These are phyloP conservation scores for Alternaria sp. DNA, from an alignment of 2,329 filamentous ascomycete species.

Conservation along the genomic window DNA sequence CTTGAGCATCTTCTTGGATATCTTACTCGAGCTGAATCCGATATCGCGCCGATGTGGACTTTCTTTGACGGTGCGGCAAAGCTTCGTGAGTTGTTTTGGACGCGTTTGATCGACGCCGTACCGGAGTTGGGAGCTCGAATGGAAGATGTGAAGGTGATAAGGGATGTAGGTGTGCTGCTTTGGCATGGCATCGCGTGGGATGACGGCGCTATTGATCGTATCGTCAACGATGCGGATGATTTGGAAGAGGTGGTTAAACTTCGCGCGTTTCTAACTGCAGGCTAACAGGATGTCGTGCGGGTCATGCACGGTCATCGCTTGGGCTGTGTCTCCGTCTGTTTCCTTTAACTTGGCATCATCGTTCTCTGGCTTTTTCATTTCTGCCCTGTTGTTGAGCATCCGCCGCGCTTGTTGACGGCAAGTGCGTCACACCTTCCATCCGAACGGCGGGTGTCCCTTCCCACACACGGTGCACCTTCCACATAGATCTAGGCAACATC, in stretches of 20 bases:
- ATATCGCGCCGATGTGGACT: constrained; percentile 19
- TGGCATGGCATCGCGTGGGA: constrained; percentile 73
- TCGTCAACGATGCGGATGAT: constrained; percentile 63
- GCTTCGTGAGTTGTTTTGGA: constrained; percentile 63
- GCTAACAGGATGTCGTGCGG: background rate
- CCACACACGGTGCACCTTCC: constrained; percentile 24
- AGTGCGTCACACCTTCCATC: constrained; percentile 16
- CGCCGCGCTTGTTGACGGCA: background rate
- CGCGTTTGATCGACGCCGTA: constrained; percentile 47
- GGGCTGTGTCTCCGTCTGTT: background rate
- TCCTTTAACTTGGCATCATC: background rate
- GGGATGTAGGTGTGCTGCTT: constrained; percentile 65
- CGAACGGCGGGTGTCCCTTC: constrained; percentile 21
- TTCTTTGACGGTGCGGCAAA: constrained; percentile 58
- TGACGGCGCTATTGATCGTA: constrained; percentile 65
- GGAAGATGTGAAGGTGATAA: constrained; percentile 55
- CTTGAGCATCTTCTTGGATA: constrained; percentile 67
- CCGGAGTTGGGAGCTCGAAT: constrained; percentile 49
- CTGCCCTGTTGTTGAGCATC: background rate
- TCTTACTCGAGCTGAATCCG: constrained; percentile 35
- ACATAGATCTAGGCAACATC: constrained; percentile 17
- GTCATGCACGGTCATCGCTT: background rate
- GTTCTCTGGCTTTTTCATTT: background rate
- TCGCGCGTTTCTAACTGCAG: constrained; percentile 49
- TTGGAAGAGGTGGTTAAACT: constrained; percentile 63